Evolutionary conservation across 2,329 filamentous ascomycete genomes (phyloP), one percentile per base, ranked within the genome.

Genomic region (Trichoderma sp.): DNA sequence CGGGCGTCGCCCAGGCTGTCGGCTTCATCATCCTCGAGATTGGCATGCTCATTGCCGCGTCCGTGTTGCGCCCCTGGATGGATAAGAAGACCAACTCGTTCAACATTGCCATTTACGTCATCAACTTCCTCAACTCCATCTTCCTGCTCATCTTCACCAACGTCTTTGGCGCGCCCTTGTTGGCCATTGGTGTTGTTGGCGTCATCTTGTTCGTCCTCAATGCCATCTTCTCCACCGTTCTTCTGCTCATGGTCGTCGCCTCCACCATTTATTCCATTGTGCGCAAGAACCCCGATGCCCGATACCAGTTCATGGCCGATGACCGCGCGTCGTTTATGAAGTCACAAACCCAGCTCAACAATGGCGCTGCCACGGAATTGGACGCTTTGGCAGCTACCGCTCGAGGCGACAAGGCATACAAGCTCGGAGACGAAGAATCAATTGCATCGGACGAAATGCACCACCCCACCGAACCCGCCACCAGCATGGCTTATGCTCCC

Each of bases 301-400:
- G 94, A 70, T 98, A 98, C 81, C 93, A 97, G 80, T 94, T 93
- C 75, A 97, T 98, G 94, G 91, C 91, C 66, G 95, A 98, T 76
- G 95, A 98, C 80, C 91, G 95, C 74, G 93, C 93, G 61, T 97
- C 94, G 11, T 97, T 98, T 82, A 97, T 97, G 89, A 97, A 97
- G 84, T 97, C 94, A 16, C 92, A 96, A 79, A 92, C 92, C 3
- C 90, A 95, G 76, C 84, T 97, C 66, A 88, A 81, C 63, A 66
- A 46, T 54, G 28, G 21, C 56, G 82, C 85, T 18, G 93, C 91
- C 6, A 97, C 94, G 8, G 94, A 97, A 80, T 86, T 97, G 59
- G 94, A 97, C 78, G 94, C 94, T 10, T 83, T 97, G 68, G 94
- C 92, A 72, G 92, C 91, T 13, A 97, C 94, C 5, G 94, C 94